A percentile compares a stretch with the other conserved stretches of the same genome.
Conservation (phyloP, 2,329 filamentous ascomycete genomes). For the Aspergillus novoparasiticus region DNA sequence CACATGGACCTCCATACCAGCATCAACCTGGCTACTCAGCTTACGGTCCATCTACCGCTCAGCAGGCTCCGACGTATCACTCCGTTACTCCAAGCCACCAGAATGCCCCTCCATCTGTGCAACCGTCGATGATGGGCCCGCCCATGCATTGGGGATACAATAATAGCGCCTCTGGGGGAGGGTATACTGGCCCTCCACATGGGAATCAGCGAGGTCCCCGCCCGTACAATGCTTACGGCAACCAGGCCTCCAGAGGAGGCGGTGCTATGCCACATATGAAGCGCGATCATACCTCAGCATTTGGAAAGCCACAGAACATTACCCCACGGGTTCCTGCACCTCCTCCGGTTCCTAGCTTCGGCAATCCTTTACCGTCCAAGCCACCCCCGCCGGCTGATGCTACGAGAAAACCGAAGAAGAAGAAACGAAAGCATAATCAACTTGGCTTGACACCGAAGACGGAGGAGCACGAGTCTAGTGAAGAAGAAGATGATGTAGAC, state of each 20-base stretch:
- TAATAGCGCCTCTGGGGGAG: constrained; percentile 49
- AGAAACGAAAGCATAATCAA: constrained; percentile 49
- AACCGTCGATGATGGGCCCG: constrained; percentile 55
- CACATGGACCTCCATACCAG: constrained; percentile 28
- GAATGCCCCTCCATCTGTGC: constrained; percentile 24
- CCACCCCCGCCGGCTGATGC: constrained; percentile 41
- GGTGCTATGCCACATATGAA: constrained; percentile 29
- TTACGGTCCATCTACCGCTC: constrained; percentile 26
- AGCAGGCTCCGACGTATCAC: constrained; percentile 25
- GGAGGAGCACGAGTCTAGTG: constrained; percentile 49
- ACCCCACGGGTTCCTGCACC: constrained; percentile 39
- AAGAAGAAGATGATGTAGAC: constrained; percentile 49
- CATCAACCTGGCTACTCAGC: constrained; percentile 29
- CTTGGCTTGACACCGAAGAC: constrained; percentile 51
- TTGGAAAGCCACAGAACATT: constrained; percentile 35
- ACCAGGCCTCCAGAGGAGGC: constrained; percentile 19
- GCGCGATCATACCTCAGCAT: constrained; percentile 41
- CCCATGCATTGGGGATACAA: constrained; percentile 61
- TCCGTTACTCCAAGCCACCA: constrained; percentile 24
- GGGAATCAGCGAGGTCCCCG: constrained; percentile 29
- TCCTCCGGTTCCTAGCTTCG: constrained; percentile 50
- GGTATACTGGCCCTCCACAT: constrained; percentile 43
- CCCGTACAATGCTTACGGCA: constrained; percentile 25
- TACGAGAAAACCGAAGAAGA: constrained; percentile 41
- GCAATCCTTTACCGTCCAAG: constrained; percentile 46